These are phyloP conservation scores for Iberis pinnata DNA, from an alignment of 345 rosid species.

Conservation along the genomic window DNA sequence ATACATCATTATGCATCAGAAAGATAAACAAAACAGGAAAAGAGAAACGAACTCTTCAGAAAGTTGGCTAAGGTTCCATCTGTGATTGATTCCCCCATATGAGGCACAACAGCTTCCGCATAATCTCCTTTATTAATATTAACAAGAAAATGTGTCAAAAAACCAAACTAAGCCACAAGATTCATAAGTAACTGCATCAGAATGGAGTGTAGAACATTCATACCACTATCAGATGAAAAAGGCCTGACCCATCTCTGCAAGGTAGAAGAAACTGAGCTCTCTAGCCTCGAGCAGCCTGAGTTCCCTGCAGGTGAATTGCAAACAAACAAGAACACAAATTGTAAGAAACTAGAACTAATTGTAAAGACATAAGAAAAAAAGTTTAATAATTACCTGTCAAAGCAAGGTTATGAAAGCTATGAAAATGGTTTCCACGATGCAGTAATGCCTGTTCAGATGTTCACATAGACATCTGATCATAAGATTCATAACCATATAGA, in stretches of 20 bases:
- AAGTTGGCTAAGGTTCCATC: slow-evolving; percentile 76
- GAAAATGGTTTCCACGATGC: slow-evolving; percentile 37
- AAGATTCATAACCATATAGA: too few relatives aligned
- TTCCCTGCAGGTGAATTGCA: slow-evolving; percentile 37
- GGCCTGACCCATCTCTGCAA: slow-evolving; percentile 43
- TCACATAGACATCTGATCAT: too few relatives aligned
- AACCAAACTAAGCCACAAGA: background rate
- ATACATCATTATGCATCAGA: background rate
- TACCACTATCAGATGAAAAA: slow-evolving; percentile 69
- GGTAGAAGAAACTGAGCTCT: slow-evolving; percentile 9
- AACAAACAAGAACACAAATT: slow-evolving; percentile 8
- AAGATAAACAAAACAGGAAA: slow-evolving; percentile 12
- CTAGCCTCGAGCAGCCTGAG: slow-evolving; percentile 30
- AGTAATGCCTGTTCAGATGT: slow-evolving; percentile 40
- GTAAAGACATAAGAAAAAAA: background rate
- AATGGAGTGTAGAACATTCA: slow-evolving; percentile 18
- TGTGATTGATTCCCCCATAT: slow-evolving; percentile 87
- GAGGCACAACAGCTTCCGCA: slow-evolving; percentile 73
- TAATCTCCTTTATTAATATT: slow-evolving; percentile 45
- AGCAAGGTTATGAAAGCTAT: slow-evolving; percentile 40
- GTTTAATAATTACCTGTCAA: slow-evolving; percentile 38
- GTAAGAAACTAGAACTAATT: background rate
- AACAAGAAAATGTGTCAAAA: slow-evolving; percentile 16
- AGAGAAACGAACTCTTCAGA: slow-evolving; percentile 58
- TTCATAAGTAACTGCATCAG: slow-evolving; percentile 1